These are phyloP conservation scores for Kodamaea sagamina DNA, from an alignment of 805 yeast species.

Conservation along the genomic window DNA sequence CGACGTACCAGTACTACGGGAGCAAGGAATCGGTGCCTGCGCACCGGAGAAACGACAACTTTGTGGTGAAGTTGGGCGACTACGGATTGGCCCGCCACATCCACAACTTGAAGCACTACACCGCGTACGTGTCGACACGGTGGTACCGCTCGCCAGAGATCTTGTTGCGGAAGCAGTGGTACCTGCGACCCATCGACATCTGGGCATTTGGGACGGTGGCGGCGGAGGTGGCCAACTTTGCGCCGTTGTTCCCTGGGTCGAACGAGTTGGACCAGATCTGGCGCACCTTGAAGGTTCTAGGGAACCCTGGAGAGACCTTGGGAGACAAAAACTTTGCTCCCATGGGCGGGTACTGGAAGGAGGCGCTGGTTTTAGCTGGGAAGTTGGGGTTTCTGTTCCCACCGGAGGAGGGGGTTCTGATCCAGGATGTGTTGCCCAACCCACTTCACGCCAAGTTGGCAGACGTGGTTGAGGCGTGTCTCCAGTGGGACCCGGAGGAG, in stretches of 20 bases:
- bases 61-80: conserved; percentile 74
- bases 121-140: conserved; percentile 79
- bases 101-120: conserved; percentile 55
- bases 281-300: conserved; percentile 66
- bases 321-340: conserved; percentile 27
- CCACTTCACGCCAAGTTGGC: conserved; percentile 45
- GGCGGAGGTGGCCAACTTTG: conserved; percentile 66
- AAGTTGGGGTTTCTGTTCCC: conserved; percentile 62
- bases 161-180: conserved; percentile 58
- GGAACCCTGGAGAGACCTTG: conserved; percentile 56
- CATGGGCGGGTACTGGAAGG: conserved; percentile 75
- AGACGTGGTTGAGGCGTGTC: conserved; percentile 49
- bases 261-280: conserved; percentile 78
- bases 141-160: conserved; percentile 90
- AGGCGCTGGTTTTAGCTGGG: conserved; percentile 54
- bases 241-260: conserved; percentile 83
- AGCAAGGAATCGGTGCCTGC: conserved; percentile 40
- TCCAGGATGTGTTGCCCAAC: conserved; percentile 48
- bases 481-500: conserved; percentile 78
- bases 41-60: conserved; percentile 43
- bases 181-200: conserved; percentile 72
- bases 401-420: conserved; percentile 48
- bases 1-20: conserved; percentile 56
- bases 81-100: conserved; percentile 74
- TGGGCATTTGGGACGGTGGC: conserved; percentile 89